Percentiles rank a stretch among this genome's conserved stretches.
Conservation (phyloP, 371 early-diverging fungal genomes). For the Mortierella sp. region DNA sequence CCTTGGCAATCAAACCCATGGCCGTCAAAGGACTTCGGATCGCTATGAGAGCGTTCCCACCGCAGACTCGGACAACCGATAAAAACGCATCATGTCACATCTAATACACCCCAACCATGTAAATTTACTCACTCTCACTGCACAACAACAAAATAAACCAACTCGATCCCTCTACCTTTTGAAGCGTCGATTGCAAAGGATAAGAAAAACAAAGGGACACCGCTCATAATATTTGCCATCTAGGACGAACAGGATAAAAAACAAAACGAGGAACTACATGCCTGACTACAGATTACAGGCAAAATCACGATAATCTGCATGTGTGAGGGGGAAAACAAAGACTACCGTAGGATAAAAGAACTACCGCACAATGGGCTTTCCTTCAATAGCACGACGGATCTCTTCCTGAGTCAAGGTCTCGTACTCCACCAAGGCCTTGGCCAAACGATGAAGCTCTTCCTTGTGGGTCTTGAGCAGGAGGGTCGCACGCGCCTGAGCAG, state of each 20-base stretch:
- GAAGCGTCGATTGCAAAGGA: not conserved
- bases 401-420: constrained; percentile 95
- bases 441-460: constrained; percentile 93
- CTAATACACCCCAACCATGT: not conserved
- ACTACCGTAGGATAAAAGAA: not conserved
- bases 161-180: no score
- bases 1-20: constrained; percentile 34
- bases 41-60: constrained; percentile 38
- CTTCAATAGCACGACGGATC: constrained; percentile 83
- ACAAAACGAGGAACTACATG: not conserved
- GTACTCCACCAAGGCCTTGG: constrained; percentile 91
- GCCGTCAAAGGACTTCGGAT: constrained; percentile 54
- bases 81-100: not conserved
- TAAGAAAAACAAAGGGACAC: not conserved
- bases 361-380: constrained; percentile 69
- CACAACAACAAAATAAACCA: not conserved
- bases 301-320: constrained; percentile 9
- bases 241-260: not conserved
- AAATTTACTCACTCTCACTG: not conserved
- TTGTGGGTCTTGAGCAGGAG: constrained; percentile 80
- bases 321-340: not conserved
- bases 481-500: constrained; percentile 76
- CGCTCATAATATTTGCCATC: not conserved
- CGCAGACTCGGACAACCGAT: constrained; percentile 22
- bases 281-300: not conserved